Percentiles rank a stretch among this genome's conserved stretches.
phyloP scores from a whole-genome alignment of 2,329 filamentous ascomycete species.

The Xylariomycetidae sp. region DNA sequence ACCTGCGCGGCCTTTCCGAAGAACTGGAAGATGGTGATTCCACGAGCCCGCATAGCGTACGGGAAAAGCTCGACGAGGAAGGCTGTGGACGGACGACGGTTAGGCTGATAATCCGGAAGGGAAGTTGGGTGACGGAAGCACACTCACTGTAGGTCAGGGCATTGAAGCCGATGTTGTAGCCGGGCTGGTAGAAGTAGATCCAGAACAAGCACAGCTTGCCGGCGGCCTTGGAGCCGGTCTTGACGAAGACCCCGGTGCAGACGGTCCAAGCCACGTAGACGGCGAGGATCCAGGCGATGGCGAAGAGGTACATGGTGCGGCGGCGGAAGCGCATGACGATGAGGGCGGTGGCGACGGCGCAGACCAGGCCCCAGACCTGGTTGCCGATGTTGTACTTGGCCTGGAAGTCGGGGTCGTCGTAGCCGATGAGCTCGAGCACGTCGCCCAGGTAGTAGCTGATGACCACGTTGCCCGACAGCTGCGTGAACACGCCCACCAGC shows the following conservation, averaged over 20 bases:
- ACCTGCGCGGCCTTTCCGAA: constrained; percentile 25
- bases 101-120: no score
- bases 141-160: constrained; percentile 49
- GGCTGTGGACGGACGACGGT: constrained; percentile 9
- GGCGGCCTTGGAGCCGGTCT: constrained; percentile 22
- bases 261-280: constrained; percentile 53
- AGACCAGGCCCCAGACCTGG: constrained; percentile 41
- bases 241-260: constrained; percentile 29
- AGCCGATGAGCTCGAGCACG: constrained; percentile 40
- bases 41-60: constrained; percentile 46
- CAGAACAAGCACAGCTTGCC: constrained; percentile 43
- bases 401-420: constrained; percentile 33
- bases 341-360: constrained; percentile 35
- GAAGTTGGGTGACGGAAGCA: neutral
- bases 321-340: constrained; percentile 39
- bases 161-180: constrained; percentile 57
- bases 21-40: constrained; percentile 36
- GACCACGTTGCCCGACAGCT: constrained; percentile 47
- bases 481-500: constrained; percentile 47
- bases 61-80: constrained; percentile 51
- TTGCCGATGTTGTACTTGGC: constrained; percentile 41
- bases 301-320: constrained; percentile 46
- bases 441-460: constrained; percentile 42
- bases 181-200: constrained; percentile 48
- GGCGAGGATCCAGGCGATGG: constrained; percentile 41